Conservation (phyloP, 2,329 filamentous ascomycete genomes). For the Coniella lustricola region DNA sequence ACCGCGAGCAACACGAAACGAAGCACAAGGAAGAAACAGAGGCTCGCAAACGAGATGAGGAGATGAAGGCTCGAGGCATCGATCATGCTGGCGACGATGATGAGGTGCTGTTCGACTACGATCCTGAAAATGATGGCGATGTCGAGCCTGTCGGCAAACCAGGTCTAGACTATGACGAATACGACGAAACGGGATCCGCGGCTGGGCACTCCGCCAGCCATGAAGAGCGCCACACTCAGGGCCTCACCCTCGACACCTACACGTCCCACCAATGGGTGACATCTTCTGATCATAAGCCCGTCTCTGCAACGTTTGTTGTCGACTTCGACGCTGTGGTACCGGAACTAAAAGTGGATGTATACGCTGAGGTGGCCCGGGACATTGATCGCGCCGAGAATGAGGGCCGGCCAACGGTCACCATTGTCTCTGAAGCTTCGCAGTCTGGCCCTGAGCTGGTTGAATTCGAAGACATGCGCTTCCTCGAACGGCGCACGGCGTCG, state of each 20-base stretch:
- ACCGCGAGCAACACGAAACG: slow-evolving; percentile 59
- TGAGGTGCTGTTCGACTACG: slow-evolving; percentile 81
- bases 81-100: slow-evolving; percentile 70
- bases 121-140: slow-evolving; percentile 68
- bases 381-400: slow-evolving; percentile 91
- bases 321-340: slow-evolving; percentile 83
- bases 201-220: slow-evolving; percentile 44
- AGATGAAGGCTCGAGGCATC: slow-evolving; percentile 76
- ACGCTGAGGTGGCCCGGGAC: slow-evolving; percentile 80
- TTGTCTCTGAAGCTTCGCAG: slow-evolving; percentile 63
- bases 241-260: slow-evolving; percentile 59
- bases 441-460: slow-evolving; percentile 53
- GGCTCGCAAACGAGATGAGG: slow-evolving; percentile 66
- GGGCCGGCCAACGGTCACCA: slow-evolving; percentile 70
- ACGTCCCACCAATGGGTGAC: slow-evolving; percentile 81
- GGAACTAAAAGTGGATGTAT: slow-evolving; percentile 73
- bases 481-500: slow-evolving; percentile 55
- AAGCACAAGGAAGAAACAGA: slow-evolving; percentile 58
- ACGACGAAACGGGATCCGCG: slow-evolving; percentile 39
- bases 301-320: slow-evolving; percentile 75
- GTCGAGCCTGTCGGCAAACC: slow-evolving; percentile 31
- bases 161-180: slow-evolving; percentile 55
- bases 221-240: slow-evolving; percentile 50
- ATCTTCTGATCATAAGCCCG: slow-evolving; percentile 92
- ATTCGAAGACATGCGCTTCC: slow-evolving; percentile 69